These are phyloP conservation scores for Schwanniomyces pseudopolymorphus DNA, from an alignment of 805 yeast genomes.

Conservation along the genomic window DNA sequence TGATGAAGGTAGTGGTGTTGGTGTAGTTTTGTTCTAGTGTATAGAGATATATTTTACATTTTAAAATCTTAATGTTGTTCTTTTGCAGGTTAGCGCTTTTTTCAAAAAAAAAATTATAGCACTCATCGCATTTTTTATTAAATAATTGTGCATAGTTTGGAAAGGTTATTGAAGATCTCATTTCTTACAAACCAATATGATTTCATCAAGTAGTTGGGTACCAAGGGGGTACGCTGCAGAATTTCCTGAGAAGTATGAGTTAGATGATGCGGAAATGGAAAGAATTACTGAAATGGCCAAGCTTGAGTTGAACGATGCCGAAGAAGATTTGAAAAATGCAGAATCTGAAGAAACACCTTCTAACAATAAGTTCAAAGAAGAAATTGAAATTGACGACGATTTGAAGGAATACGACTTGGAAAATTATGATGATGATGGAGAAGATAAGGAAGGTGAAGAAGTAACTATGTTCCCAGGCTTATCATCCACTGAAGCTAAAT, in stretches of 20 bases:
- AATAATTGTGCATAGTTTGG: not conserved
- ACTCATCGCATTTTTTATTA: not conserved
- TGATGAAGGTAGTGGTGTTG: conserved; percentile 73
- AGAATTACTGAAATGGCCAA: conserved; percentile 85
- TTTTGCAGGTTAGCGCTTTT: not conserved
- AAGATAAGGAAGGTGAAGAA: conserved; percentile 55
- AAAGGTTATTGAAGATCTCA: not conserved
- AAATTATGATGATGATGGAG: conserved; percentile 72
- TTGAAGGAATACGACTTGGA: conserved; percentile 86
- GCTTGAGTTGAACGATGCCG: conserved; percentile 76
- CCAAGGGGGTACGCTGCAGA: conserved; percentile 95
- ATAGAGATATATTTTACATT: not conserved
- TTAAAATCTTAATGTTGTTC: not conserved
- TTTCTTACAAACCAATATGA: conserved; percentile 46
- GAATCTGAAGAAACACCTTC: conserved; percentile 21
- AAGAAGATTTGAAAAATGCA: conserved; percentile 42
- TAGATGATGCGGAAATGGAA: conserved; percentile 90
- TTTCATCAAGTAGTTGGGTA: conserved; percentile 92
- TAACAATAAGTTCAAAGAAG: conserved; percentile 39
- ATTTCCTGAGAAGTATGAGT: conserved; percentile 83
- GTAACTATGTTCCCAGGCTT: conserved; percentile 73
- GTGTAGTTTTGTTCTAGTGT: conserved; percentile 75
- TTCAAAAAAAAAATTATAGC: not conserved
- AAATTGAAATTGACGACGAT: conserved; percentile 74
- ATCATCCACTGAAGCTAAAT: conserved; percentile 56